Base-by-base conservation (phyloP, 73 alveolate species). In the Paramecium octaurelia region DNA sequence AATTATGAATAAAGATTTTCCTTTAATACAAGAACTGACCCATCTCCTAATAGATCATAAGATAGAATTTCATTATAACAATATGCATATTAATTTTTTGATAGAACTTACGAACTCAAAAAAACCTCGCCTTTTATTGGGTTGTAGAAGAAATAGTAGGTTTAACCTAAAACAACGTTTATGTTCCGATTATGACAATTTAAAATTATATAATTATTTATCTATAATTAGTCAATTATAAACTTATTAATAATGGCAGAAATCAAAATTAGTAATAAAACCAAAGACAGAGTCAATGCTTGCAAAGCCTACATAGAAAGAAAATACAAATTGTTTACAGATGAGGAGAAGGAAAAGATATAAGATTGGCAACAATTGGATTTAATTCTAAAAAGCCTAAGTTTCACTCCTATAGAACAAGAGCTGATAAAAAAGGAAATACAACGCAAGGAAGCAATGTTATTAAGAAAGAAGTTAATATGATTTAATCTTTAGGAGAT, bases 401-500 rank as follows among this genome's bases (percentile, higher is more conserved):
- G 77, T 59, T 87, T 94, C 24, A 93, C 69, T 29, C 93, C 93
- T 9, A 58, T 27, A 8, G 93, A 94, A 76, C 35, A 92, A 36
- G 94, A 94, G 24, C 38, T 85, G 29, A 94, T 94, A 76, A 94
- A 92, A 27, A 77, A 92, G 54, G 97, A 94, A 44, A 93, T 94
- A 27, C 80, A 75, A 46, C 83, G 58, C 36, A 85, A 88, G 43
- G 97, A 94, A 64, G 95, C 97, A 36, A 95, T 75, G 29, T 35
- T 85, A 9, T 85, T 85, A 75, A 89, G 96, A 93, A 92, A 92
- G 58, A 70, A 86, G 95, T 92, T 21, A 23, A 69, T 69, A 69
- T 21, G 20, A 40, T 34, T n/a, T 20, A 86, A 24, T 34, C 57
- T 54, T 48, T 31, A 71, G 94, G 86, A 36, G 97, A 43, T 85